These are phyloP conservation scores for Setaria viridis DNA, from an alignment of 202 grass and related monocot species.

Conservation along the genomic window DNA sequence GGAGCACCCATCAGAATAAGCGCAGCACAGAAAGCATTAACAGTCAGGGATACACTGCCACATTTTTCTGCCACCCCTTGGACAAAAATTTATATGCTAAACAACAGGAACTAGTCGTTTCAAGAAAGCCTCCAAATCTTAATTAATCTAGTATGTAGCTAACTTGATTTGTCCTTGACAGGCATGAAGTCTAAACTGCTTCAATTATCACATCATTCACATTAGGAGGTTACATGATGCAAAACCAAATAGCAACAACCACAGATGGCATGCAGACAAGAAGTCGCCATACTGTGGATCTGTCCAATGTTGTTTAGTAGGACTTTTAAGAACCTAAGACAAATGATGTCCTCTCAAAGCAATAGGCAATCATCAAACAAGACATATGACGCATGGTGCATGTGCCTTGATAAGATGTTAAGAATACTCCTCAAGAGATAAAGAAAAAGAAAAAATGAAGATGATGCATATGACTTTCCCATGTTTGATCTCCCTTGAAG, in stretches of 20 bases:
- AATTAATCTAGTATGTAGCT: background rate
- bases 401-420: constrained; percentile 35
- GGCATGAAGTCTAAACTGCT: background rate
- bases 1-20: constrained; percentile 37
- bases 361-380: constrained; percentile 47
- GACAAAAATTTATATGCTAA: background rate
- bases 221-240: constrained; percentile 2
- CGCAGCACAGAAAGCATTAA: constrained; percentile 23
- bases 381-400: constrained; percentile 32
- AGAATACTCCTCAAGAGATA: background rate
- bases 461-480: background rate
- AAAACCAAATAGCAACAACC: constrained; percentile 21
- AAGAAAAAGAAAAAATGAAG: background rate
- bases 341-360: constrained; percentile 51
- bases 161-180: constrained; percentile 9
- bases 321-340: constrained; percentile 36
- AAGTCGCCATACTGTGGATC: constrained; percentile 6
- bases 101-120: background rate
- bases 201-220: background rate
- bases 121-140: background rate
- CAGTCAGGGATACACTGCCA: background rate
- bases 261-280: constrained; percentile 32
- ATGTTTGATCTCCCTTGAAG: background rate
- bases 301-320: constrained; percentile 40
- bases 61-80: background rate